Evolutionary conservation across 139 green algal species (phyloP), one percentile per base, ranked within the genome.

Genomic region (Ettlia oleoabundans): DNA sequence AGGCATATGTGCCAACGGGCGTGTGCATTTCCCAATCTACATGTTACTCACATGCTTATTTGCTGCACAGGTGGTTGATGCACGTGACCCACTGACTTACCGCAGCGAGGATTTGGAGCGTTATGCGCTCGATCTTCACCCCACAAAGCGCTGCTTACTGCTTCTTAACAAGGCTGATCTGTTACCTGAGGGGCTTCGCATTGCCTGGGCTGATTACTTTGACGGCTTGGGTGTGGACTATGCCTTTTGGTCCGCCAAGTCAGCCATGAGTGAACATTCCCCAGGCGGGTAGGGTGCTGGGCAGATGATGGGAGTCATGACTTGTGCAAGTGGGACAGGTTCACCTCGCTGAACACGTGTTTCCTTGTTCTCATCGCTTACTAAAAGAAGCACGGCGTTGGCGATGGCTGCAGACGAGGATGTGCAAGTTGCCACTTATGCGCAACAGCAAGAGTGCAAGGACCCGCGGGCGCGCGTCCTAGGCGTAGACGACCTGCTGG

Each of bases 111-210:
- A 98, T 77, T 89, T 99, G 61, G 92, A 95, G 82, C 76, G 28
- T 4, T 98, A 95, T 68, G 92, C 92, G 0, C 62, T 64, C 1
- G 92, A 97, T 79, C 55, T 98, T 28, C 68, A 91, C 79, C 64
- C 84, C 51, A 81, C 65, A 78, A 97, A 98, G 91, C 42, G 64
- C 35, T 93, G 85, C 6, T 76, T 98, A 69, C 74, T 99, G 79
- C 88, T 99, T 70, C 92, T 99, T 30, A 99, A 99, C 92, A 99
- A 99, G 89, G 94, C 95, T 8, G 97, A 99, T 91, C 90, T 99
- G 77, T 86, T 99, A 78, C 91, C 94, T 2, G 69, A 80, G 37
- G 80, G 86, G 42, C 83, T 91, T 47, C 85, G 94, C 22, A 41
- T 0, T 3, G 85, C 85, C 19, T 99, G 97, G 97, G 94, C 96